A percentile compares a stretch with the other conserved stretches of the same genome.
These are phyloP conservation scores for Silene noctiflora DNA, from an alignment of 179 eudicot species.

Conservation along the genomic window DNA sequence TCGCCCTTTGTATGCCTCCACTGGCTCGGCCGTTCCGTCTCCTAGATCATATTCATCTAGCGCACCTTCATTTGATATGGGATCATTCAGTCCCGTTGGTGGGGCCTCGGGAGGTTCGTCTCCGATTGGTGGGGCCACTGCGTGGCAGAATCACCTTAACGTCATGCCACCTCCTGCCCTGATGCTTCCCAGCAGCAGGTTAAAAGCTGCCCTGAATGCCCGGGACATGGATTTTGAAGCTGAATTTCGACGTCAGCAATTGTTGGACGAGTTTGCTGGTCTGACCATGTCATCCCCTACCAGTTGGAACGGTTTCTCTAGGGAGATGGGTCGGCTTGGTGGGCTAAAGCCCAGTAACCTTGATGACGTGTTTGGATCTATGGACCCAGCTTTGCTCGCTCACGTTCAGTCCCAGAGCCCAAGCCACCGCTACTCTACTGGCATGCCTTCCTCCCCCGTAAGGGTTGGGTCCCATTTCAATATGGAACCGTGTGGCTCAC, in stretches of 20 bases:
- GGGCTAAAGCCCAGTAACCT: conserved; percentile 53
- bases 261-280: conserved; percentile 59
- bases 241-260: conserved; percentile 49
- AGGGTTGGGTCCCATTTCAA: conserved; percentile 51
- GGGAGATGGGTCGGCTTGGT: conserved; percentile 37
- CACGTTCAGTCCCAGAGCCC: conserved; percentile 46
- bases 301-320: conserved; percentile 34
- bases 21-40: conserved; percentile 83
- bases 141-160: conserved; percentile 63
- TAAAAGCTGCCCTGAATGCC: conserved; percentile 48
- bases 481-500: conserved; percentile 39
- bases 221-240: conserved; percentile 52
- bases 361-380: conserved; percentile 47
- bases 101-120: conserved; percentile 57
- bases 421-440: conserved; percentile 51
- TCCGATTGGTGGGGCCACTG: conserved; percentile 40
- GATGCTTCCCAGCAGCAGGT: conserved; percentile 59
- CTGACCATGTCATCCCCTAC: conserved; percentile 65
- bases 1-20: conserved; percentile 74
- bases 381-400: conserved; percentile 39
- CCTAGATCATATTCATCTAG: conserved; percentile 48
- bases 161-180: conserved; percentile 57
- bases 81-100: conserved; percentile 46
- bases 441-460: conserved; percentile 55
- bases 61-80: conserved; percentile 45